Evolutionary conservation across 768 basidiomycete species (phyloP), one percentile per base, ranked within the genome.

Genomic region (Tubosaeta brunneosetosa): DNA sequence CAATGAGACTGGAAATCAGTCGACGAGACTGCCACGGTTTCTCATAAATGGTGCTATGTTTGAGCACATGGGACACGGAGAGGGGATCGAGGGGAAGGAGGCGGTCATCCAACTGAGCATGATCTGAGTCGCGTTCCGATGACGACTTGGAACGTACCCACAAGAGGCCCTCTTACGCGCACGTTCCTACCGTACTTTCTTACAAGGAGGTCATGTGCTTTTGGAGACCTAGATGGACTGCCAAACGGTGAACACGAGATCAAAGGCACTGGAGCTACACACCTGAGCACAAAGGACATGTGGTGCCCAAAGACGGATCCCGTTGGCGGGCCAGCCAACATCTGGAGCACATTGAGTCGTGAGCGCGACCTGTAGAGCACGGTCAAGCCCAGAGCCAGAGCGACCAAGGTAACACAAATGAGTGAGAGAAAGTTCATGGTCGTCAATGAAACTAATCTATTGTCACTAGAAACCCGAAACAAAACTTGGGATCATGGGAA

Each of bases 11-110:
- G 14, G 83, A 80, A 33, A 97, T 88, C 41, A 89, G 70, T 43
- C 76, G 73, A 25, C 92, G 82, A 2, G 90, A 86, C 56, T 84
- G 82, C 79, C 81, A 85, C 10, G 93, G 91, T 65, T 95, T 95
- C 64, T 91, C 86, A 62, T 91, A 93, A 34, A 83, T 73, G 37
- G 77, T 74, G 13, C 83, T 75, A 51, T 91, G 80, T 61, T 86
- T 85, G 46, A 94, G 72, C 36, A 95, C 77, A 62, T 94, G 84
- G 11, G 77, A 68, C 31, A 94, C 65, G 0, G 92, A 86, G 22
- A 79, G 66, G 5, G 91, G 88, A 63, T 95, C 93, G 40, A 91
- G 74, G 1, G 91, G 89, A 50, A 91, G 74, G 1, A 95, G 79
- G 33, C 93, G 83, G 38, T 83, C 77, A 54, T 88, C 89, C 81